Percentiles rank a stretch among this genome's conserved stretches.
phyloP scores from a whole-genome alignment of 352 stramenopile species.

The Sclerospora graminicola region DNA sequence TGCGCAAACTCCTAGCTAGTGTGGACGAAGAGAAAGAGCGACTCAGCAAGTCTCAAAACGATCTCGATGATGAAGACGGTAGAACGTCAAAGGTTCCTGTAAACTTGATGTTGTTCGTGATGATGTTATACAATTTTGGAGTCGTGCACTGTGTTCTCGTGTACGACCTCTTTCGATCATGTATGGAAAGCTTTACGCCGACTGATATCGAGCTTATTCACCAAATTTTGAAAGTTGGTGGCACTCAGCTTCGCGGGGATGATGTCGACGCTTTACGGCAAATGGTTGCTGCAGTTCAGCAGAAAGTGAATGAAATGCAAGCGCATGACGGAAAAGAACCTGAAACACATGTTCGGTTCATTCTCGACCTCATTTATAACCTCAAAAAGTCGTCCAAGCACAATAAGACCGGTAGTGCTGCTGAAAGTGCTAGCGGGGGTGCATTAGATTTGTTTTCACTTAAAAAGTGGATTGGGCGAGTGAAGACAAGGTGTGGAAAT shows the following conservation, averaged over 20 bases:
- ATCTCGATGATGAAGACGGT: conserved; percentile 16
- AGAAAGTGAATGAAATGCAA: conserved; percentile 47
- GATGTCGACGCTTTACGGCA: conserved; percentile 77
- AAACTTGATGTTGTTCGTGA: conserved; percentile 83
- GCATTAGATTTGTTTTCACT: conserved; percentile 70
- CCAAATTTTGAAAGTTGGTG: conserved; percentile 71
- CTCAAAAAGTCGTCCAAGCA: conserved; percentile 93
- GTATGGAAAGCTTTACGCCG: conserved; percentile 61
- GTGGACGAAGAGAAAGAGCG: conserved; percentile 27
- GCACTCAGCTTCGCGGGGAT: conserved; percentile 73
- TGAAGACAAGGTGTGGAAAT: conserved; percentile 86
- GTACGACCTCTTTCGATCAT: conserved; percentile 84
- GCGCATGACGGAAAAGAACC: conserved; percentile 18
- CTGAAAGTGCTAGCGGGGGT: no score
- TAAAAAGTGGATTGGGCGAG: conserved; percentile 90
- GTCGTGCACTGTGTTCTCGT: conserved; percentile 84
- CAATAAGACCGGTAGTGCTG: conserved; percentile 34
- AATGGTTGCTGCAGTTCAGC: conserved; percentile 76
- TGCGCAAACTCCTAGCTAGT: conserved; percentile 42
- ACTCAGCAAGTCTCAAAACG: conserved; percentile 8
- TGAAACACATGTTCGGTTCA: conserved; percentile 70
- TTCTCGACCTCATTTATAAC: conserved; percentile 94
- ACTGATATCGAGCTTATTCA: conserved; percentile 85
- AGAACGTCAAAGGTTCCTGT: conserved; percentile 48
- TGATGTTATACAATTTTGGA: conserved; percentile 87